Percentiles rank a stretch among this genome's conserved stretches.
These are phyloP conservation scores for Chytriomyces sp. DNA, from an alignment of 192 early-diverging fungal genomes.

Conservation along the genomic window DNA sequence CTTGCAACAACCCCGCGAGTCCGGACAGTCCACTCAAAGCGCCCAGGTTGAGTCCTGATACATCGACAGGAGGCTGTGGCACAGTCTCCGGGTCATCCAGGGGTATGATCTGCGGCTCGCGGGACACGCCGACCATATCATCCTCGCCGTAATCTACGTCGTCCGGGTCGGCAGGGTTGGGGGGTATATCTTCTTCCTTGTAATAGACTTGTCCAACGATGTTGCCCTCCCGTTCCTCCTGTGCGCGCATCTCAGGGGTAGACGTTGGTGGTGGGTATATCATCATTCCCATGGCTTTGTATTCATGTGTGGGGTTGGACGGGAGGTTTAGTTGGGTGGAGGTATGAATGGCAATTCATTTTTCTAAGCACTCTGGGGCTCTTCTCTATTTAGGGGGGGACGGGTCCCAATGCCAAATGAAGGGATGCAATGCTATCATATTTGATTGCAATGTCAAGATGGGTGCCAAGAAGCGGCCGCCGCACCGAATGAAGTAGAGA, in stretches of 20 bases:
- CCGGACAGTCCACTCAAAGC: slow-evolving; percentile 6
- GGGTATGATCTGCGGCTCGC: neutral
- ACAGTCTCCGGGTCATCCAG: neutral
- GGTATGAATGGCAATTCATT: neutral
- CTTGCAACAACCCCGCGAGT: neutral
- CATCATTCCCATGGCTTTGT: slow-evolving; percentile 7
- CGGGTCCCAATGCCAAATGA: no score
- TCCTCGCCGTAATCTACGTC: slow-evolving; percentile 2
- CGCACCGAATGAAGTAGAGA: no score
- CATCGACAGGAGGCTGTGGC: neutral
- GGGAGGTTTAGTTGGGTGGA: neutral
- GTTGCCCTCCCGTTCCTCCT: slow-evolving; percentile 3
- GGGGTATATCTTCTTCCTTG: slow-evolving; percentile 1
- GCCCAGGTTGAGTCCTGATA: neutral
- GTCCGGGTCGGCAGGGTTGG: slow-evolving; percentile 3
- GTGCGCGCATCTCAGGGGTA: slow-evolving; percentile 1
- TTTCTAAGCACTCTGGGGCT: no score
- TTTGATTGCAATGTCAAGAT: no score
- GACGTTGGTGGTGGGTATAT: neutral
- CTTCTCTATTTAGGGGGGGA: no score
- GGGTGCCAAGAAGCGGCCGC: no score
- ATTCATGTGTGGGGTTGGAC: no score
- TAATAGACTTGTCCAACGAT: neutral
- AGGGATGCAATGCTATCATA: no score
- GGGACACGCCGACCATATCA: neutral